A percentile compares a stretch with the other conserved stretches of the same genome.
phyloP scores from a whole-genome alignment of 2,329 filamentous ascomycete species.

The Macrophomina pseudophaseolina region DNA sequence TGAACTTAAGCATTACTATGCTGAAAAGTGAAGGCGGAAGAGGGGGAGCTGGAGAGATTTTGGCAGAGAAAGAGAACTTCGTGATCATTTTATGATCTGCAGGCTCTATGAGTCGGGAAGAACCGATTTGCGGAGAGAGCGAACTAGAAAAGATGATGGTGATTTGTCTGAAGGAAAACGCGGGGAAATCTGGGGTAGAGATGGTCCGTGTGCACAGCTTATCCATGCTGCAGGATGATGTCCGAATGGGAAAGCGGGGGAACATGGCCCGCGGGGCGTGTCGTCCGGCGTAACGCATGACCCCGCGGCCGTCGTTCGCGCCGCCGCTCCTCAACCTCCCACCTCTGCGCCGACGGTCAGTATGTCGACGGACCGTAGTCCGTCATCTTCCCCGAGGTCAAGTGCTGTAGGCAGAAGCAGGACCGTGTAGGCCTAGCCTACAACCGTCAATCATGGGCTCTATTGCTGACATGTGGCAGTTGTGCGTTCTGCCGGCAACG shows the following conservation, averaged over 20 bases:
- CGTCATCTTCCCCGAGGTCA: background rate
- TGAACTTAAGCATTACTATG: background rate
- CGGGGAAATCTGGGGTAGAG: conserved; percentile 1
- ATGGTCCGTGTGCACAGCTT: background rate
- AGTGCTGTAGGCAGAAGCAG: conserved; percentile 26
- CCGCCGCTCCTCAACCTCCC: background rate
- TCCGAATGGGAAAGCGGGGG: background rate
- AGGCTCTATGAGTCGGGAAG: background rate
- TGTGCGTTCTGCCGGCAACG: conserved; percentile 37
- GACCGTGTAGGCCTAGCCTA: conserved; percentile 30
- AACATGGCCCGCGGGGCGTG: conserved; percentile 6
- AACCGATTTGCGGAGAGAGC: background rate
- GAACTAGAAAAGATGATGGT: background rate
- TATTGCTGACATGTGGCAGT: conserved; percentile 23
- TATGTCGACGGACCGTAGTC: background rate
- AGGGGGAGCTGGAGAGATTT: background rate
- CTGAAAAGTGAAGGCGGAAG: background rate
- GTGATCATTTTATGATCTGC: background rate
- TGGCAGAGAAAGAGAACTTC: background rate
- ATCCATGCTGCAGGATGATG: background rate
- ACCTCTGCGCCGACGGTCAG: background rate
- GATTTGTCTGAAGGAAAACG: background rate
- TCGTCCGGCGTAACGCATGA: background rate
- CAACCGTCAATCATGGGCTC: too few relatives aligned
- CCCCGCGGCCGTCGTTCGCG: background rate